Percentiles rank a stretch among this genome's conserved stretches.
Conservation (phyloP, 768 basidiomycete species). For the Suillus cothurnatus region DNA sequence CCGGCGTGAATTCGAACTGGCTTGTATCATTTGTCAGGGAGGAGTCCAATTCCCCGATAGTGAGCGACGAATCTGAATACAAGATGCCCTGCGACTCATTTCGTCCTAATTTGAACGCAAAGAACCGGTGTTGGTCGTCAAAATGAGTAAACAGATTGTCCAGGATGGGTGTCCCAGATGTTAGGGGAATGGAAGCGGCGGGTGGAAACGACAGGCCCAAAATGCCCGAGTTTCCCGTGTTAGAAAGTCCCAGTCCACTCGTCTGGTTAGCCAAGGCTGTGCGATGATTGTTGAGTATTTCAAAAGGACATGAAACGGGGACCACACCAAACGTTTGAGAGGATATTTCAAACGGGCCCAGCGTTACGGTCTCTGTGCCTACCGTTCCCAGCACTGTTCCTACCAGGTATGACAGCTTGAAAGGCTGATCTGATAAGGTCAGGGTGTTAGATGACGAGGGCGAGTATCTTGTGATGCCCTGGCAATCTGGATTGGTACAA, state of each 20-base stretch:
- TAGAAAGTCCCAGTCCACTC: slow-evolving; percentile 43
- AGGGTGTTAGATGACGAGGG: slow-evolving; percentile 33
- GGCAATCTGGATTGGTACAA: slow-evolving; percentile 49
- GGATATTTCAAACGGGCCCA: slow-evolving; percentile 47
- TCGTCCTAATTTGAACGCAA: slow-evolving; percentile 52
- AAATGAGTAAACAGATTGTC: slow-evolving; percentile 49
- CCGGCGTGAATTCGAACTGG: slow-evolving; percentile 40
- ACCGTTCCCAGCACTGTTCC: slow-evolving; percentile 51
- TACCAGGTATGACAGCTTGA: slow-evolving; percentile 51
- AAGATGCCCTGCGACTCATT: slow-evolving; percentile 20
- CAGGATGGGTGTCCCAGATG: slow-evolving; percentile 46
- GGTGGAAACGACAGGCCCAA: slow-evolving; percentile 55
- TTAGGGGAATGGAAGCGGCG: slow-evolving; percentile 46
- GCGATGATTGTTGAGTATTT: slow-evolving; percentile 5
- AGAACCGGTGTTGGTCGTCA: slow-evolving; percentile 44
- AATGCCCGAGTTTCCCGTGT: slow-evolving; percentile 55
- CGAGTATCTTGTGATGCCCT: slow-evolving; percentile 44
- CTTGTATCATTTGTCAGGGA: slow-evolving; percentile 32
- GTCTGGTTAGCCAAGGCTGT: slow-evolving; percentile 51
- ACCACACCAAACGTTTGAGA: slow-evolving; percentile 51
- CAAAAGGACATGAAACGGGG: background rate
- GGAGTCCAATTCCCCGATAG: slow-evolving; percentile 52
- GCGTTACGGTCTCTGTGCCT: slow-evolving; percentile 46
- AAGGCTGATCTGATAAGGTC: slow-evolving; percentile 35
- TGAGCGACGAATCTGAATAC: slow-evolving; percentile 46